Evolutionary conservation across 306 rosid species (phyloP).

Genomic region (Heteromeles arbutifolia): DNA sequence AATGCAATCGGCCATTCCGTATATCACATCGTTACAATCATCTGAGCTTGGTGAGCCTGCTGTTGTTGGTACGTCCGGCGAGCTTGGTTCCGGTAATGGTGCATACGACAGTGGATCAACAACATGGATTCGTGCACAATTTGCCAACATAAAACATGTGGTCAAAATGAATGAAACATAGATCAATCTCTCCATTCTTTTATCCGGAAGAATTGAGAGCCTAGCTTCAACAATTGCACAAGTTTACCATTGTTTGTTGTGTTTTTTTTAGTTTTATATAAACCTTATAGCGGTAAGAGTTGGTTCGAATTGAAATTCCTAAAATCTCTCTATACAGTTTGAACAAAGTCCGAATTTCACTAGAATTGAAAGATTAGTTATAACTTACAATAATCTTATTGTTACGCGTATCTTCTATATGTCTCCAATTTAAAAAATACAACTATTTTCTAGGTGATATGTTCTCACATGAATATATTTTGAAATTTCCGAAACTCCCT

Average conservation of each 20-base stretch:
- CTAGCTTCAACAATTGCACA: neutral
- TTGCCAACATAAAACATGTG: neutral
- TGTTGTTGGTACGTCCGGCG: neutral
- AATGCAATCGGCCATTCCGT: constrained; percentile 11
- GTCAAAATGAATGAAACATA: neutral
- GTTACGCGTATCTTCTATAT: neutral
- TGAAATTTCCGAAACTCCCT: neutral
- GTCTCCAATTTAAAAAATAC: neutral
- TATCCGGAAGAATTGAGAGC: neutral
- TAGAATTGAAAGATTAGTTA: neutral
- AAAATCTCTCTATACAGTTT: neutral
- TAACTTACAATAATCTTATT: neutral
- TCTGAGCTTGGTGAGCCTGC: neutral
- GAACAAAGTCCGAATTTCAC: neutral
- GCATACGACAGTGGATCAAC: neutral
- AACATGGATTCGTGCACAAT: constrained; percentile 3
- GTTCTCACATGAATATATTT: neutral
- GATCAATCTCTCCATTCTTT: neutral
- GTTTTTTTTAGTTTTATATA: neutral
- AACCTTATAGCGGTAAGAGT: neutral
- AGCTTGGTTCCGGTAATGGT: neutral
- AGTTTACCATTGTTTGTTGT: neutral
- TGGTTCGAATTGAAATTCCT: neutral
- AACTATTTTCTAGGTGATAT: no score
- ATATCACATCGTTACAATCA: neutral